Evolutionary conservation across 441 rosid species (phyloP).

Genomic region (Isatis lusitanica): DNA sequence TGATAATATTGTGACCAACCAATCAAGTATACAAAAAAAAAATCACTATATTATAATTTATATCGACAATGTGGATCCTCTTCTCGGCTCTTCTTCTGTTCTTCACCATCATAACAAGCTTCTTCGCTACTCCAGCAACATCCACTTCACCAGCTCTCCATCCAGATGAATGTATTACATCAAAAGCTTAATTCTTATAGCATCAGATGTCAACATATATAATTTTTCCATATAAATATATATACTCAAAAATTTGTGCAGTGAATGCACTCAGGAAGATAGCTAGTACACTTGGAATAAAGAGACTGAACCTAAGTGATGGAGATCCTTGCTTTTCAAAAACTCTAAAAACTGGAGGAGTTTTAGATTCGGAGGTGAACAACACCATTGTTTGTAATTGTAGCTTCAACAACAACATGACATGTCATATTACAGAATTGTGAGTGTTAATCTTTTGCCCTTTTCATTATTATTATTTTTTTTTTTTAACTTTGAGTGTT

Average conservation of each 20-base stretch:
- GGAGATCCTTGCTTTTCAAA: constrained; percentile 15
- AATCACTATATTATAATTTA: not conserved
- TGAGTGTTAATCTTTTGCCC: not conserved
- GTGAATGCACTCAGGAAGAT: constrained; percentile 19
- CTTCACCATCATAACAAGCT: constrained; percentile 23
- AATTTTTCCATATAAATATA: not conserved
- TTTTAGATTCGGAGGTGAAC: not conserved
- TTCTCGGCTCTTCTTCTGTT: not conserved
- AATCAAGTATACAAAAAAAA: not conserved
- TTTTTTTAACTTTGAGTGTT: no score
- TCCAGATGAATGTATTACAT: constrained; percentile 25
- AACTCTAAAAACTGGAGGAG: not conserved
- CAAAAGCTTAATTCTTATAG: not conserved
- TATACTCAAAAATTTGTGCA: not conserved
- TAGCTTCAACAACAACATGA: not conserved
- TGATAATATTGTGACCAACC: not conserved
- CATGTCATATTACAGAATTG: constrained; percentile 21
- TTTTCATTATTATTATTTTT: no score
- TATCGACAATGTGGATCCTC: not conserved
- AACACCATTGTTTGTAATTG: constrained; percentile 10
- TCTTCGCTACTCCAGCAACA: not conserved
- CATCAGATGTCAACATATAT: not conserved
- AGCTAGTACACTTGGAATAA: constrained; percentile 28
- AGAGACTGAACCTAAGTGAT: constrained; percentile 2
- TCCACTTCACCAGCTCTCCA: constrained; percentile 11